These are phyloP conservation scores for Basidiobolus meristosporus DNA, from an alignment of 371 early-diverging fungal species.

Conservation along the genomic window DNA sequence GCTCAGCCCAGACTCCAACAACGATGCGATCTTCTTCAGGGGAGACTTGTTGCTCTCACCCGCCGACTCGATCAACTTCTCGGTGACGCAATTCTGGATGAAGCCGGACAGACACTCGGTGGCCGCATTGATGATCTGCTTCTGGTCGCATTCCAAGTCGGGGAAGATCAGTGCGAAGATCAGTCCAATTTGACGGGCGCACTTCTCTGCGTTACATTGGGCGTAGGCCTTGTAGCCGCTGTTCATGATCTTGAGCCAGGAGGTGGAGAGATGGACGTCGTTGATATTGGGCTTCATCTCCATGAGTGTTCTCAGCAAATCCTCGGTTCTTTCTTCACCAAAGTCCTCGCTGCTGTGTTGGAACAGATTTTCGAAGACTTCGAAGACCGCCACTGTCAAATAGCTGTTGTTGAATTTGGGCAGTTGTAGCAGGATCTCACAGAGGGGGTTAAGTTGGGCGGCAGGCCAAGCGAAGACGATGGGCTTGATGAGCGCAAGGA, in stretches of 20 bases:
- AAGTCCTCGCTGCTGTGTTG: conserved; percentile 33
- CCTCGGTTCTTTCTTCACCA: conserved; percentile 11
- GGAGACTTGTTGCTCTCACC: conserved; percentile 17
- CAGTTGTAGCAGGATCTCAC: conserved; percentile 53
- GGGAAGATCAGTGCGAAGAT: conserved; percentile 53
- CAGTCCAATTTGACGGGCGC: conserved; percentile 32
- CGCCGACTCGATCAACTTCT: conserved; percentile 40
- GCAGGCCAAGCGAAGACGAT: conserved; percentile 54
- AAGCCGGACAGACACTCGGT: conserved; percentile 47
- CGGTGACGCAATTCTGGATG: conserved; percentile 43
- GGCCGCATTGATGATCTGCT: conserved; percentile 25
- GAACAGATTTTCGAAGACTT: conserved; percentile 52
- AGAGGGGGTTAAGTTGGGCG: conserved; percentile 27
- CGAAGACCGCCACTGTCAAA: conserved; percentile 65
- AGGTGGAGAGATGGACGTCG: conserved; percentile 55
- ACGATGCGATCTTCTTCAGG: conserved; percentile 11
- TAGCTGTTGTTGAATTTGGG: conserved; percentile 68
- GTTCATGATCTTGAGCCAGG: conserved; percentile 71
- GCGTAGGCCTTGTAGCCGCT: conserved; percentile 49
- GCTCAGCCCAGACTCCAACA: conserved; percentile 30
- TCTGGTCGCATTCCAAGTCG: conserved; percentile 44
- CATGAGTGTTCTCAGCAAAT: conserved; percentile 23
- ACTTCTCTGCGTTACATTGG: conserved; percentile 19
- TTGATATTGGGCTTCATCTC: conserved; percentile 69
- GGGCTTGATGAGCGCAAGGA: conserved; percentile 52